Conservation (phyloP, 2,329 filamentous ascomycete genomes). For the Fusarium floridanum region DNA sequence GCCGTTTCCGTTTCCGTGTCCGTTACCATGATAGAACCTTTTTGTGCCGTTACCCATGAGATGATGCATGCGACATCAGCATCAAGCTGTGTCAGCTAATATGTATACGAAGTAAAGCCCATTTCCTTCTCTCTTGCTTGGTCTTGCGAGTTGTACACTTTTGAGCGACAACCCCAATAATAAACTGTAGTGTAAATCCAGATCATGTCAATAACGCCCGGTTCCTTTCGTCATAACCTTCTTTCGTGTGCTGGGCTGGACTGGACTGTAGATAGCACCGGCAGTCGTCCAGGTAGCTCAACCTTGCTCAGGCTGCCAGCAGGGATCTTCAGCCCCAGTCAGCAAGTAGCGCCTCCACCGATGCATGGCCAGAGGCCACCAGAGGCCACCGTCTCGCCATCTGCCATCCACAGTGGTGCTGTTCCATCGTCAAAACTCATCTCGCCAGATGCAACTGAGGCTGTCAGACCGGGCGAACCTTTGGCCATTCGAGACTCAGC, state of each 20-base stretch:
- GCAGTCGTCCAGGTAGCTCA: slow-evolving; percentile 31
- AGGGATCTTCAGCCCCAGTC: slow-evolving; percentile 43
- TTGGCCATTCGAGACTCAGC: not conserved
- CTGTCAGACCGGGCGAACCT: slow-evolving; percentile 27
- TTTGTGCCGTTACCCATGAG: slow-evolving; percentile 47
- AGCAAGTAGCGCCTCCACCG: slow-evolving; percentile 45
- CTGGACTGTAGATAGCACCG: slow-evolving; percentile 8
- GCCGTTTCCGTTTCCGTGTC: slow-evolving; percentile 34
- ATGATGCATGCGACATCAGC: slow-evolving; percentile 43
- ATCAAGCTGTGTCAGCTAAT: slow-evolving; percentile 43
- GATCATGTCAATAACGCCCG: slow-evolving; percentile 14
- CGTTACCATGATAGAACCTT: slow-evolving; percentile 40
- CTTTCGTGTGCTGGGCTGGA: slow-evolving; percentile 17
- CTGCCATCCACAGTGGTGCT: slow-evolving; percentile 23
- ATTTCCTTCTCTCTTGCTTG: slow-evolving; percentile 23
- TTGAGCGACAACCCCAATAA: slow-evolving; percentile 25
- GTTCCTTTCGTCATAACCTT: slow-evolving; percentile 27
- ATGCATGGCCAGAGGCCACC: slow-evolving; percentile 24
- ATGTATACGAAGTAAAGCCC: slow-evolving; percentile 43
- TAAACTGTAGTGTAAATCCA: slow-evolving; percentile 17
- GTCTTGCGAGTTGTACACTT: slow-evolving; percentile 22
- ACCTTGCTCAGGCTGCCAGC: slow-evolving; percentile 31
- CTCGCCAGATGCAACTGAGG: slow-evolving; percentile 23
- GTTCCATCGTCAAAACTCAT: slow-evolving; percentile 30
- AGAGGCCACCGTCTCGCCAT: slow-evolving; percentile 23